Evolutionary conservation across 2,329 filamentous ascomycete species (phyloP), one percentile per base, ranked within the genome.

Genomic region (Hypoxylon sp.): DNA sequence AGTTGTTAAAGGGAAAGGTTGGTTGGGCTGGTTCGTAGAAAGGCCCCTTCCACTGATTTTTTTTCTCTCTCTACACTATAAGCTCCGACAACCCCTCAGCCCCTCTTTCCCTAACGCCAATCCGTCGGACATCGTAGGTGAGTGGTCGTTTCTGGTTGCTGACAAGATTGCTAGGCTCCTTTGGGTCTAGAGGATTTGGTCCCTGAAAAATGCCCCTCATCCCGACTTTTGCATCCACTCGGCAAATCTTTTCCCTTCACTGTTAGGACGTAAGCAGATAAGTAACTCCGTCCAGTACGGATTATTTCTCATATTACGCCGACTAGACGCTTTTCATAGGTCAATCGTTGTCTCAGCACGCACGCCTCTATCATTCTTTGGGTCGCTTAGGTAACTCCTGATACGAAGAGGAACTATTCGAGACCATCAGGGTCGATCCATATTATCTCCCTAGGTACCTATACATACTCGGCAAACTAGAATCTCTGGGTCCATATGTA

Each of bases 181-280:
- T 70, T 37, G 3, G 59, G 68, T 26, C 26, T 74, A 74, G 70
- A 58, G 63, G 61, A 65, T 70, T 51, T 63, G 53, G 65, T 68
- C 69, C 72, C 67, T 73, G 67, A 64, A 68, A 67, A 69, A 56
- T 72, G 69, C 68, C 63, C 71, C 70, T 70, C 70, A 72, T 60
- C 60, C 61, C 64, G 64, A 64, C 54, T 63, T 53, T 35, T 69
- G 51, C 56, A 65, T 46, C 66, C 65, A 68, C 57, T 74, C 72
- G 73, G 72, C 73, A 75, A 69, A 74, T 74, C 65, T 68, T 66
- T 61, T 44, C 39, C 29, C 35, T 52, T 29, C 37, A 8, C 26
- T 44, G 46, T 55, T 67, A 52, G 42, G 46, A 51, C 26, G 55
- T 60, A 51, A 65, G 51, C 68, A 67, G 65, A 57, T 60, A 51